Evolutionary conservation across 2,329 filamentous ascomycete genomes (phyloP), one percentile per base, ranked within the genome.

Genomic region (Neophaeococcomyces mojaviensis): DNA sequence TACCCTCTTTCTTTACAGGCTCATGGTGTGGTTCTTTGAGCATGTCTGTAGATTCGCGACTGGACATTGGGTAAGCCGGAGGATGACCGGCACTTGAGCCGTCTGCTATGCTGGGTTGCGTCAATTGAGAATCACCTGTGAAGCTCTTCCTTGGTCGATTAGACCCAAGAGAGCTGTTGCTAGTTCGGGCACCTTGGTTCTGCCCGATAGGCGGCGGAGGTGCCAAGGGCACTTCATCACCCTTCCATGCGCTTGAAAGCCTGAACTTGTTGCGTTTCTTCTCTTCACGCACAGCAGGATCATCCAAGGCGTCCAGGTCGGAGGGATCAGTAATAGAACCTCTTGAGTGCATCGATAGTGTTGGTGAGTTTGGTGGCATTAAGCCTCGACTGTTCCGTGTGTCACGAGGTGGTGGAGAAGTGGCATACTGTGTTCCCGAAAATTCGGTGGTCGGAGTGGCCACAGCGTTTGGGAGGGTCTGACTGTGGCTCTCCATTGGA

Each of bases 241-340:
- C 80, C 45, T 74, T 69, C 2, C 64, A 54, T 1, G 67, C 62
- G 3, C 65, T 74, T 16, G 81, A 81, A 15, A 87, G 84, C 43
- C 88, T 73, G 70, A 88, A 87, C 70, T 77, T 78, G 22, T 84
- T 79, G 48, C 76, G 79, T 58, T 82, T 84, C 64, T 81, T 85
- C 44, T 85, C 81, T 44, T 84, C 81, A 12, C 78, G 32, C 35
- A 65, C 62, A 3, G 73, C 73, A 30, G 62, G 56, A 16, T 63
- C 58, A 22, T 88, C 86, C 8, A 74, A 64, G 50, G 84, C 81
- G 51, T 94, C 88, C 24, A 81, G 61, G 59, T 95, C 88, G 0
- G 88, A 94, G 18, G 82, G 79, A 54, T 94, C 88, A 19, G 90
- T 92, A 53, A 81, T 72, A 2, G 77, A 80, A 1, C 77, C 78